Percentiles rank a stretch among this genome's conserved stretches.
phyloP scores from a whole-genome alignment of 208 protist genomes.

The Crithidia bombi region DNA sequence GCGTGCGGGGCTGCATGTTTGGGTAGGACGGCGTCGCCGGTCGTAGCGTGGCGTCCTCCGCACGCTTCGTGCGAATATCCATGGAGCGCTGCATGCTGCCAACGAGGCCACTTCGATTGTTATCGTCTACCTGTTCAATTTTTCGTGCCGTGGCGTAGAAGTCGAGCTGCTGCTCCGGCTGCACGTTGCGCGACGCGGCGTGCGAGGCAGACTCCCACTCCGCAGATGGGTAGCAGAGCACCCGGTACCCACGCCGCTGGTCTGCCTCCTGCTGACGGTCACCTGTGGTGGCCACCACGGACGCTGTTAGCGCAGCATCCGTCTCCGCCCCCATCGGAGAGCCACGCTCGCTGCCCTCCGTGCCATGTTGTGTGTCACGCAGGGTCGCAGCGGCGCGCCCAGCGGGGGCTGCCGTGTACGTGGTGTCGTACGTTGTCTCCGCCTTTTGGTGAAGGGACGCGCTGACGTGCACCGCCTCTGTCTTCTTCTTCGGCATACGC shows the following conservation, averaged over 20 bases:
- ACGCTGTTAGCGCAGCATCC: not conserved
- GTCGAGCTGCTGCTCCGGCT: constrained; percentile 47
- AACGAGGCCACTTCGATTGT: constrained; percentile 60
- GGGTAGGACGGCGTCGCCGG: constrained; percentile 43
- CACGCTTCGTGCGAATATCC: constrained; percentile 78
- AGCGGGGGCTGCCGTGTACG: constrained; percentile 34
- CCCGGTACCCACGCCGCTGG: constrained; percentile 18
- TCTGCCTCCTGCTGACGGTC: not conserved
- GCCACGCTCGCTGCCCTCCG: not conserved
- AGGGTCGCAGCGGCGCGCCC: not conserved
- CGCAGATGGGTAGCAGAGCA: constrained; percentile 31
- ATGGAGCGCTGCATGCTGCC: constrained; percentile 76
- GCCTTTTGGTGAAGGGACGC: constrained; percentile 54
- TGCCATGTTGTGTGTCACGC: not conserved
- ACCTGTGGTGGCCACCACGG: not conserved
- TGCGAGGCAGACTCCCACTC: constrained; percentile 72
- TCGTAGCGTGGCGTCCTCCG: constrained; percentile 49
- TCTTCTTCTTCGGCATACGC: constrained; percentile 48
- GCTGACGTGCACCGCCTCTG: constrained; percentile 14
- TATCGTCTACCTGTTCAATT: constrained; percentile 74
- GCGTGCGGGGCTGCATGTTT: constrained; percentile 14
- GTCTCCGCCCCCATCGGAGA: not conserved
- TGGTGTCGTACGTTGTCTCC: constrained; percentile 76
- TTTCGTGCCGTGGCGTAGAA: constrained; percentile 79
- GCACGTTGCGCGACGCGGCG: constrained; percentile 49